Evolutionary conservation across 805 yeast genomes (phyloP).

Genomic region (Candida coquimbonensis): DNA sequence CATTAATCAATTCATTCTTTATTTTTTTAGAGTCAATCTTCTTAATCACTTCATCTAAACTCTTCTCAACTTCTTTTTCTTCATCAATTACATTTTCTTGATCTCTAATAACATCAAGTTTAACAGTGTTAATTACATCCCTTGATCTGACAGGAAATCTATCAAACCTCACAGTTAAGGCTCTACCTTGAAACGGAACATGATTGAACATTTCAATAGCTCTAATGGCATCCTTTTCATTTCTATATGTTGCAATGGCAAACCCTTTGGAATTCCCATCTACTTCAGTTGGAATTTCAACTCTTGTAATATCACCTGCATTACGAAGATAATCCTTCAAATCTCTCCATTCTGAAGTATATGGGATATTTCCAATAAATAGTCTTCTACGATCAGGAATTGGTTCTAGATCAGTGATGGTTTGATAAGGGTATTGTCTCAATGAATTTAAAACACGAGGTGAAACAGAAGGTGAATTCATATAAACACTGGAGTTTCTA

Average conservation of each 20-base stretch:
- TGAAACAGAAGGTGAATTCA: conserved; percentile 8
- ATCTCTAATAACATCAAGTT: too few species aligned
- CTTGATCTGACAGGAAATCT: conserved; percentile 22
- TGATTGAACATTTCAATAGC: conserved; percentile 47
- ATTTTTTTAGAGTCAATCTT: background rate
- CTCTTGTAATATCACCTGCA: conserved; percentile 19
- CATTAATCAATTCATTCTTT: background rate
- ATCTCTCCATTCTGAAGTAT: conserved; percentile 33
- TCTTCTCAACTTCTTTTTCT: conserved; percentile 5
- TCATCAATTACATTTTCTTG: background rate
- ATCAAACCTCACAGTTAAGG: conserved; percentile 55
- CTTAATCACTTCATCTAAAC: conserved; percentile 13
- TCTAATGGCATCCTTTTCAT: conserved; percentile 38
- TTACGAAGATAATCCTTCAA: conserved; percentile 30
- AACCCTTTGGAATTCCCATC: conserved; percentile 48
- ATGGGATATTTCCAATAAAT: conserved; percentile 54
- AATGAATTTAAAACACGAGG: conserved; percentile 14
- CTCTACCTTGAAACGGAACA: conserved; percentile 49
- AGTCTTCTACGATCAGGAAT: conserved; percentile 32
- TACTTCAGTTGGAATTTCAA: conserved; percentile 31
- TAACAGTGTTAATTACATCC: background rate
- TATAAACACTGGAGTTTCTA: background rate
- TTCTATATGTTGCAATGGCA: conserved; percentile 52
- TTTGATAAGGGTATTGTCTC: conserved; percentile 21
- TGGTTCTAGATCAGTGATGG: conserved; percentile 15